Conservation (phyloP, 371 early-diverging fungal species). For the Mucor irregularis region DNA sequence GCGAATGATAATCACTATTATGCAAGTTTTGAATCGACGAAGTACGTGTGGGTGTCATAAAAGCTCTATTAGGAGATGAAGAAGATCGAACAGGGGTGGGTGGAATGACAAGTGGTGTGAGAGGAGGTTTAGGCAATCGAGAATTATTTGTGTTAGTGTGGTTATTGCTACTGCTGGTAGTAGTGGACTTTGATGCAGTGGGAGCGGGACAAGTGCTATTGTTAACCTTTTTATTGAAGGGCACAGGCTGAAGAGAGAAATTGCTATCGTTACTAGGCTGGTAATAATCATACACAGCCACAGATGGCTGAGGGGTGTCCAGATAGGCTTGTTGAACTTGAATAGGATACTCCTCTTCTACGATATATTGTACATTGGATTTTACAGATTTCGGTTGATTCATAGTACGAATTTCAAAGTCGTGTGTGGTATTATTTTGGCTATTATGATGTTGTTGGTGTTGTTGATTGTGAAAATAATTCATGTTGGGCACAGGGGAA, state of each 20-base stretch:
- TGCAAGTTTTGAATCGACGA: conserved; percentile 15
- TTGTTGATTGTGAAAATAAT: conserved; percentile 1
- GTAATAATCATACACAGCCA: conserved; percentile 7
- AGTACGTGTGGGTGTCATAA: conserved; percentile 16
- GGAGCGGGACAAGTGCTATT: neutral
- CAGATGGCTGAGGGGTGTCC: conserved; percentile 5
- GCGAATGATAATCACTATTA: neutral
- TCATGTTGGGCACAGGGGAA: conserved; percentile 4
- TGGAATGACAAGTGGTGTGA: conserved; percentile 31
- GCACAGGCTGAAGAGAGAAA: conserved; percentile 24
- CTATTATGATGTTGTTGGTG: neutral
- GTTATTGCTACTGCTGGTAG: too few species aligned
- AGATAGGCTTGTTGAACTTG: conserved; percentile 14
- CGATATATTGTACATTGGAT: conserved; percentile 19
- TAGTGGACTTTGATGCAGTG: neutral
- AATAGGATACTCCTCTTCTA: neutral
- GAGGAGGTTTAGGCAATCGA: conserved; percentile 18
- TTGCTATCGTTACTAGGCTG: neutral
- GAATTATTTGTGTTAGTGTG: conserved; percentile 1
- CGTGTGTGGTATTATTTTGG: neutral
- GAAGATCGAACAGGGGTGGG: conserved; percentile 21
- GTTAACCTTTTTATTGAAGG: conserved; percentile 15
- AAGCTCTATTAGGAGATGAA: conserved; percentile 11
- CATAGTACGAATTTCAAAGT: conserved; percentile 21
- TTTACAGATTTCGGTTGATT: conserved; percentile 20